Evolutionary conservation across 768 basidiomycete species (phyloP), one percentile per base, ranked within the genome.

Genomic region (Dacryopinax primogenitus): DNA sequence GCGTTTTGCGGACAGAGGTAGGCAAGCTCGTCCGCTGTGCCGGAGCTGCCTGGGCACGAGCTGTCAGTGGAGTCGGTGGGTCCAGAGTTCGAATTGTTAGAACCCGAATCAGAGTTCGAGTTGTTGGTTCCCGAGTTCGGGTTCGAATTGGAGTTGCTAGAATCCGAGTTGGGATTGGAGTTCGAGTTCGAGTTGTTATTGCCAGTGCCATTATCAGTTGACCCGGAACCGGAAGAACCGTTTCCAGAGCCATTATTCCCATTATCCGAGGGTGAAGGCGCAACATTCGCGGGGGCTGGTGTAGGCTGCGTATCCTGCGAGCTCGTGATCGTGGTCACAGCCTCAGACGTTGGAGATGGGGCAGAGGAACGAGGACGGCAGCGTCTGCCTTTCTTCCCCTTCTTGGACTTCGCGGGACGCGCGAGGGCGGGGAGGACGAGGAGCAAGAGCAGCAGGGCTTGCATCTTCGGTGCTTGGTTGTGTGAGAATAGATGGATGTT

Each of bases 1-100:
- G 62, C 64, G 70, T 86, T 86, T 71, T 85, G 84, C 0, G 75
- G 74, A 30, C 62, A 37, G 18, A 86, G 74, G 68, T 81, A 81
- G 28, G 66, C 47, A 30, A 30, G 32, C 18, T 28, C 18, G 41
- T 44, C 51, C 32, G 51, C 11, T 11, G 37, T n/a, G 37, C n/a
- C 37, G 37, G 37, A 39, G 37, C 37, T 39, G n/a, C 37, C n/a
- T 39, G 37, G n/a, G 37, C 12, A 58, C 30, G 51, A 47, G 45
- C 45, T 47, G 45, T 7, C n/a, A 23, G 13, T 11, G 36, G 9
- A 9, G 36, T 18, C 18, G 36, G 9, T 44, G 41, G 41, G 18
- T 18, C 18, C 4, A 44, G 7, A 4, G 51, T 23, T 28, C 4
- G 51, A 28, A 15, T n/a, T n/a, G n/a, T n/a, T n/a, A n/a, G 51